phyloP scores from a whole-genome alignment of 768 basidiomycete species.

The Cubamyces sp. region DNA sequence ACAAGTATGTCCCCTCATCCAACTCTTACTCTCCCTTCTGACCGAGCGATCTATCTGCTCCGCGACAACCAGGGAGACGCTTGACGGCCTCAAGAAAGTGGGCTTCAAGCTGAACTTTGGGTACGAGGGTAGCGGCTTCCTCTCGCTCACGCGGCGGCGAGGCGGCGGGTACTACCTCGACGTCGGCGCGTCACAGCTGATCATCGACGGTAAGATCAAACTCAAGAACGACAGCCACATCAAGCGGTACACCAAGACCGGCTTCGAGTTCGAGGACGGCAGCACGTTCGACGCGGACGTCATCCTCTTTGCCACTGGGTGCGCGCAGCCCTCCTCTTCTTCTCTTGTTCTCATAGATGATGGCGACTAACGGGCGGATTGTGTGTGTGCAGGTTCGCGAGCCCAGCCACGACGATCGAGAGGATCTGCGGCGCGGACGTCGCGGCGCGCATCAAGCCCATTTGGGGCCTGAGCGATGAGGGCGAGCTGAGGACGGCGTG shows the following conservation, averaged over 20 bases:
- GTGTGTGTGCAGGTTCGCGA: constrained; percentile 44
- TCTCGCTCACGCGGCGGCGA: constrained; percentile 49
- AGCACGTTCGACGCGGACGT: constrained; percentile 52
- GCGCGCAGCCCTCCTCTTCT: constrained; percentile 2
- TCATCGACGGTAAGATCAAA: constrained; percentile 72
- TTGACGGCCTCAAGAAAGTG: constrained; percentile 56
- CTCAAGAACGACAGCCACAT: constrained; percentile 57
- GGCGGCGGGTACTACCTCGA: constrained; percentile 73
- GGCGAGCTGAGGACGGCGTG: constrained; percentile 59
- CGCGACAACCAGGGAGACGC: constrained; percentile 38
- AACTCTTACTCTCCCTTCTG: background rate
- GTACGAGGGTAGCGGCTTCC: constrained; percentile 53
- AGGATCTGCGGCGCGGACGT: constrained; percentile 52
- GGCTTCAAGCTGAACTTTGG: constrained; percentile 64
- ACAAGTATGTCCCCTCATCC: constrained; percentile 27
- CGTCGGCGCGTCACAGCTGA: constrained; percentile 60
- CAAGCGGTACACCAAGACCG: constrained; percentile 42
- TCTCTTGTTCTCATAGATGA: background rate
- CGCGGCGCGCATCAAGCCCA: constrained; percentile 48
- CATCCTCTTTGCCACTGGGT: constrained; percentile 54
- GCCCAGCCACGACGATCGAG: constrained; percentile 43
- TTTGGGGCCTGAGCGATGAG: constrained; percentile 70
- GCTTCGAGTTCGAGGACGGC: constrained; percentile 46
- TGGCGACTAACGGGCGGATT: background rate
- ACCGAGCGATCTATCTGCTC: background rate